Evolutionary conservation across 2,329 filamentous ascomycete species (phyloP), one percentile per base, ranked within the genome.

Genomic region (Epichloe typhina): DNA sequence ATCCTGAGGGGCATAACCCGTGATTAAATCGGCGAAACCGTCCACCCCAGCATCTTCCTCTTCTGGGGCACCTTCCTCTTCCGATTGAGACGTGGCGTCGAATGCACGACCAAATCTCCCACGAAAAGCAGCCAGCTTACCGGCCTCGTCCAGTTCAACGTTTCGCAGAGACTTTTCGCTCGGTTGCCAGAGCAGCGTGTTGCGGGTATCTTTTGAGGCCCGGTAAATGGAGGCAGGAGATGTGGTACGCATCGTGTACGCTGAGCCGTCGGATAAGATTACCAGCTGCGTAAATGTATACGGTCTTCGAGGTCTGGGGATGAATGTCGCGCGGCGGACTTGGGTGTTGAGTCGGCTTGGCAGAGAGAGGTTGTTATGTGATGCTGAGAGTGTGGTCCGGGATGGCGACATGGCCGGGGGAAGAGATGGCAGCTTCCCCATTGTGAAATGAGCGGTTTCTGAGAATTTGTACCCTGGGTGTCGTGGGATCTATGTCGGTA

Each of bases 251-350:
- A 83, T 76, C 46, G 84, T 82, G 70, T 81, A 97, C 53, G 90
- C 86, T 62, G 81, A 86, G 59, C 93, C 93, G 73, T 98, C 93
- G 40, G 85, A 88, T 56, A 97, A 84, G 50, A 89, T 90, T 58
- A 98, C 76, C 54, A 98, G 79, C 71, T 98, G 93, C n/a, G 91
- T 96, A 75, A 96, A 97, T 58, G 84, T 88, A 76, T 96, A 97
- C 41, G 93, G 91, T 5, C 90, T 82, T 63, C 89, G 86, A n/a
- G 89, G 89, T 15, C 93, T 88, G 55, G 78, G 79, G 64, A 97
- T 80, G 56, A 95, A 85, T 23, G 86, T 89, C 49, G 93, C 93
- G 65, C 88, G 81, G 54, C 89, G 84, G 64, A 82, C 74, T 71
- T 90, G 85, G 47, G 49, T 47, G 67, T 58, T 57, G 42, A 65